Evolutionary conservation across 495 filamentous ascomycete species (phyloP).

Genomic region (Podospora tetraspora): DNA sequence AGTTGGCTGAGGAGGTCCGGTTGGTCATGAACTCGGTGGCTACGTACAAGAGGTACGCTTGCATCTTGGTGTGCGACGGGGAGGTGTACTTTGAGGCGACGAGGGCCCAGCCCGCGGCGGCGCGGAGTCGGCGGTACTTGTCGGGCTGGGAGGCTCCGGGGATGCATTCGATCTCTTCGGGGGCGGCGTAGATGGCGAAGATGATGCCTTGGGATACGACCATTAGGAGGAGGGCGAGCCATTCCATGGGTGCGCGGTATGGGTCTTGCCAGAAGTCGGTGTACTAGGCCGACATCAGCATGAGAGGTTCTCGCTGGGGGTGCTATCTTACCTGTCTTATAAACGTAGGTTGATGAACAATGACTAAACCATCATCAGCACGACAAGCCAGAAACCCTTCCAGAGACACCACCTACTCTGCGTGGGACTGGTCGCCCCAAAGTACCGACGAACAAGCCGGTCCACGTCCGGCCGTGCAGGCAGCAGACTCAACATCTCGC

Average conservation of each 20-base stretch:
- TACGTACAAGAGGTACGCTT: conserved; percentile 46
- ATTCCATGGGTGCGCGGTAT: conserved; percentile 32
- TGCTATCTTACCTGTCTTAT: conserved; percentile 19
- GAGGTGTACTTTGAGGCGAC: conserved; percentile 44
- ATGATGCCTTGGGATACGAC: conserved; percentile 38
- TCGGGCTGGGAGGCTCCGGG: conserved; percentile 31
- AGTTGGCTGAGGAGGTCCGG: conserved; percentile 40
- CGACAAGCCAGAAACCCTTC: not conserved
- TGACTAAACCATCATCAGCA: conserved; percentile 22
- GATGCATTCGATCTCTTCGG: conserved; percentile 33
- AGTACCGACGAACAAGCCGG: conserved; percentile 44
- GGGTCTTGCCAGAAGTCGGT: conserved; percentile 44
- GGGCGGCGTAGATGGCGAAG: conserved; percentile 34
- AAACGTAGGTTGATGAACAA: conserved; percentile 44
- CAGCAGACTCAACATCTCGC: conserved; percentile 37
- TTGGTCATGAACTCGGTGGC: conserved; percentile 43
- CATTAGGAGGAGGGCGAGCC: conserved; percentile 43
- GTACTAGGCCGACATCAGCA: conserved; percentile 32
- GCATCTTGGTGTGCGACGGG: conserved; percentile 40
- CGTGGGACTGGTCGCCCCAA: conserved; percentile 44
- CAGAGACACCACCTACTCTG: conserved; percentile 23
- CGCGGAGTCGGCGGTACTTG: conserved; percentile 34
- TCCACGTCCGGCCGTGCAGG: conserved; percentile 37
- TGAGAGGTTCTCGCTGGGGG: not conserved
- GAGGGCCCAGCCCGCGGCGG: conserved; percentile 36